Base-by-base conservation (phyloP, 495 filamentous ascomycete species). In the Apiosordaria backusii region DNA sequence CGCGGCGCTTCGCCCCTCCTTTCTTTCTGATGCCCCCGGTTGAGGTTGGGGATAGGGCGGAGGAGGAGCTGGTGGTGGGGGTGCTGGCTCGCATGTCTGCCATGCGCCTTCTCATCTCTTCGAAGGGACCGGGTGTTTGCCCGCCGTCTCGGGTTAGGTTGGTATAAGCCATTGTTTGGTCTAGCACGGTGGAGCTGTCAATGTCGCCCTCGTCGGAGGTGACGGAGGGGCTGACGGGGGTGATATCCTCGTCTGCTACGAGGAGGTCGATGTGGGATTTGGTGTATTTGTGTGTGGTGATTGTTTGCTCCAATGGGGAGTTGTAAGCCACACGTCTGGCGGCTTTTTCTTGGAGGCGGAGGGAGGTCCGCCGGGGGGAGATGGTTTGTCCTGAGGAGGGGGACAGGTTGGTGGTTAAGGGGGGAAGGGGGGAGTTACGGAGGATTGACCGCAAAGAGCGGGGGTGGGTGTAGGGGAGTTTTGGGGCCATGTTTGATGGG, bases 371-470 rank as follows among this genome's bases (percentile, higher is more conserved):
- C 58, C 74, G 76, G 15, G 80, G 80, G 0, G 84, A 83, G 15
- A 72, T 72, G 13, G 83, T 83, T 29, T 82, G 80, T 50, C 64
- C 70, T 5, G 79, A 13, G 35, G 35, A 45, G 9, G 35, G 35
- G 13, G 35, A 45, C 35, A 45, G 13, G 35, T 45, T 45, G 35
- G 35, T 75, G 64, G 65, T 81, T 15, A 76, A 72, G 40, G 77
- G 86, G 67, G 83, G 84, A 13, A 88, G 73, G 1, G 89, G 89
- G 9, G 89, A 91, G 79, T 93, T 93, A 72, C 89, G 88, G 29
- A 93, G 81, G 74, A 93, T 93, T 75, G 88, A 90, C 67, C 85
- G 86, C 6, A 91, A 81, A 6, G 84, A 84, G 19, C 87, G 81
- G 2, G 89, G 86, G 15, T 86, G 84, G 52, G 84, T 87, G 74